Conservation (phyloP, 2,329 filamentous ascomycete genomes). For the Aureobasidium sp. region DNA sequence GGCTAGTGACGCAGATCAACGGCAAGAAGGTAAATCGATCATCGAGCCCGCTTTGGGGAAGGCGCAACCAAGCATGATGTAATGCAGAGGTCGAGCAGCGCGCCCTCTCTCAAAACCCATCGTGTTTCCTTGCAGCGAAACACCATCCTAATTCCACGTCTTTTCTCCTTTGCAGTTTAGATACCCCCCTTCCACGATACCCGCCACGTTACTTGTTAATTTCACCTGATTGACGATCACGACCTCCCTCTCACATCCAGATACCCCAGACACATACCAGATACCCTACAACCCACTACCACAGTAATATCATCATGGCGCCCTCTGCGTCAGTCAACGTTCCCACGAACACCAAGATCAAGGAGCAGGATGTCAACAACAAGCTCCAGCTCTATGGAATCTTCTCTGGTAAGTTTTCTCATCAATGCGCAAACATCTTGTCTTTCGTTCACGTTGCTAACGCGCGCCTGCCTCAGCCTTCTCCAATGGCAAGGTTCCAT, state of each 20-base stretch:
- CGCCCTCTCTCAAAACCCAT: slow-evolving; percentile 6
- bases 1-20: slow-evolving; percentile 2
- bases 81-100: neutral
- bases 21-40: slow-evolving; percentile 13
- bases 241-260: slow-evolving; percentile 1
- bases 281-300: neutral
- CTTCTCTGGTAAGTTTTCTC: slow-evolving; percentile 48
- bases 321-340: slow-evolving; percentile 52
- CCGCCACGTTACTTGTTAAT: slow-evolving; percentile 14
- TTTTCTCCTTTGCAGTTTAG: slow-evolving; percentile 16
- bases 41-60: slow-evolving; percentile 4
- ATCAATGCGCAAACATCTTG: neutral
- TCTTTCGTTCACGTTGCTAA: neutral
- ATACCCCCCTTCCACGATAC: slow-evolving; percentile 15
- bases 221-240: slow-evolving; percentile 11
- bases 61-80: neutral
- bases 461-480: slow-evolving; percentile 54
- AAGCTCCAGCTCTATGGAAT: slow-evolving; percentile 97
- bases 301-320: slow-evolving; percentile 10
- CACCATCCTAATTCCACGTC: slow-evolving; percentile 15
- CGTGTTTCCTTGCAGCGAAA: slow-evolving; percentile 1
- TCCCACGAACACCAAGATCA: slow-evolving; percentile 64
- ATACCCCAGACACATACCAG: neutral
- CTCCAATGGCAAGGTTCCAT: slow-evolving; percentile 81
- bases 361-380: slow-evolving; percentile 79